Conservation (phyloP, 371 early-diverging fungal genomes). For the Rhizopus stolonifer region DNA sequence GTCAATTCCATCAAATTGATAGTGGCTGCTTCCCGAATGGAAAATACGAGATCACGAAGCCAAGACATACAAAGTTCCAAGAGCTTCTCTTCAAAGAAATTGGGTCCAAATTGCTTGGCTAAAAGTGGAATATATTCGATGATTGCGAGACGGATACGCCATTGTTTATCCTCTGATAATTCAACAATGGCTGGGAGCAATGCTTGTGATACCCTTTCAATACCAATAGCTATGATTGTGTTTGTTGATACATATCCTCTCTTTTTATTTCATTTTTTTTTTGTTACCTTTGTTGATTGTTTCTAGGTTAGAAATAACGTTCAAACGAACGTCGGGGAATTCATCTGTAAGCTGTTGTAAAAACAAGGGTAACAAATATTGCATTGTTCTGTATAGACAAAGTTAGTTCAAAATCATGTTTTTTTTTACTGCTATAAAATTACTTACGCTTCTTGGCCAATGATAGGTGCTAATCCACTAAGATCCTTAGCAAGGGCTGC, state of each 20-base stretch:
- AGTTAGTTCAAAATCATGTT: background rate
- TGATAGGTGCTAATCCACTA: slow-evolving; percentile 90
- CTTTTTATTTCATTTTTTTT: background rate
- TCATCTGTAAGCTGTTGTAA: slow-evolving; percentile 95
- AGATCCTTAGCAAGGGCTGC: slow-evolving; percentile 95
- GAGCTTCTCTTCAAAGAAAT: slow-evolving; percentile 96
- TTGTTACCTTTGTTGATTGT: slow-evolving; percentile 80
- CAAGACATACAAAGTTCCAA: slow-evolving; percentile 93
- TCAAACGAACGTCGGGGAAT: slow-evolving; percentile 95
- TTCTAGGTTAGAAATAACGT: slow-evolving; percentile 96
- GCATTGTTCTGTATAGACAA: slow-evolving; percentile 69
- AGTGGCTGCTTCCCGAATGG: slow-evolving; percentile 97
- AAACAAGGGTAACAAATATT: slow-evolving; percentile 92
- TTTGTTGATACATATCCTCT: background rate
- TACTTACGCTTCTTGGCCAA: slow-evolving; percentile 89
- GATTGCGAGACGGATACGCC: slow-evolving; percentile 98
- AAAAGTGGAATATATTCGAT: slow-evolving; percentile 97
- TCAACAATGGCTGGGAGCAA: slow-evolving; percentile 97
- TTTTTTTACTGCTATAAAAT: no score
- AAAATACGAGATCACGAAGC: slow-evolving; percentile 94
- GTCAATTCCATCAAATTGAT: slow-evolving; percentile 88
- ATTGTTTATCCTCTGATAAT: slow-evolving; percentile 98
- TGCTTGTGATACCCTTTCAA: slow-evolving; percentile 94
- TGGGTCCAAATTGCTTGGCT: slow-evolving; percentile 93
- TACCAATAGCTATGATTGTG: slow-evolving; percentile 80